phyloP scores from a whole-genome alignment of 169 alveolate genomes.

The Eimeria maxima region DNA sequence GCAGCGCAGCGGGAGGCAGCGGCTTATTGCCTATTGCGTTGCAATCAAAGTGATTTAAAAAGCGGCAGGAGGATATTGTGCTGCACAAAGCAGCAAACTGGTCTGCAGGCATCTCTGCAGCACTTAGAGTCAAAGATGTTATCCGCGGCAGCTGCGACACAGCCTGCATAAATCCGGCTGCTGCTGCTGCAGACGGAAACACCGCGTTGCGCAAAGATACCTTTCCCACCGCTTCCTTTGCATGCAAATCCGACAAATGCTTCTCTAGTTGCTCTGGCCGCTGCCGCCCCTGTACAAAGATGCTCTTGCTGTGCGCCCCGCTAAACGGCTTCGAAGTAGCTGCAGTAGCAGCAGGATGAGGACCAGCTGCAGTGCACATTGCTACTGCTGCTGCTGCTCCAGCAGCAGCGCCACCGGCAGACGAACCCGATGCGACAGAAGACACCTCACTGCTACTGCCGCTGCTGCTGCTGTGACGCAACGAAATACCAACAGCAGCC shows the following conservation, averaged over 20 bases:
- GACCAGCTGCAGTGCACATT: neutral
- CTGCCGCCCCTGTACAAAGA: constrained; percentile 37
- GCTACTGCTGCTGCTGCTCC: constrained; percentile 21
- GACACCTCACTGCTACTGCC: no score
- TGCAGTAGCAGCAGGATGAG: neutral
- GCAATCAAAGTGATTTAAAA: constrained; percentile 43
- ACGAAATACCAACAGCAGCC: neutral
- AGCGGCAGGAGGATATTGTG: constrained; percentile 2
- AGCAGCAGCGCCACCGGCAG: neutral
- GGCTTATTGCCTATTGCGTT: constrained; percentile 36
- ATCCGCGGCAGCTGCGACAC: constrained; percentile 4
- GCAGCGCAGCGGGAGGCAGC: neutral
- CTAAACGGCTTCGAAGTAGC: neutral
- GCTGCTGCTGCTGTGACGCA: neutral
- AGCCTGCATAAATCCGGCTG: constrained; percentile 27
- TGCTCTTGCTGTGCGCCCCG: constrained; percentile 48
- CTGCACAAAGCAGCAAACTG: constrained; percentile 48
- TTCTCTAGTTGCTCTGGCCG: constrained; percentile 28
- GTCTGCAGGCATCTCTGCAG: constrained; percentile 34
- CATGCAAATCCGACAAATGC: constrained; percentile 16
- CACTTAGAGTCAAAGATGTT: neutral
- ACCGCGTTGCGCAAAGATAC: neutral
- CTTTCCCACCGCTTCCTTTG: constrained; percentile 24
- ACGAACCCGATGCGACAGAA: no score
- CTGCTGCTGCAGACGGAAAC: constrained; percentile 26